phyloP scores from a whole-genome alignment of 805 yeast species.

The Teunomyces tritomae region DNA sequence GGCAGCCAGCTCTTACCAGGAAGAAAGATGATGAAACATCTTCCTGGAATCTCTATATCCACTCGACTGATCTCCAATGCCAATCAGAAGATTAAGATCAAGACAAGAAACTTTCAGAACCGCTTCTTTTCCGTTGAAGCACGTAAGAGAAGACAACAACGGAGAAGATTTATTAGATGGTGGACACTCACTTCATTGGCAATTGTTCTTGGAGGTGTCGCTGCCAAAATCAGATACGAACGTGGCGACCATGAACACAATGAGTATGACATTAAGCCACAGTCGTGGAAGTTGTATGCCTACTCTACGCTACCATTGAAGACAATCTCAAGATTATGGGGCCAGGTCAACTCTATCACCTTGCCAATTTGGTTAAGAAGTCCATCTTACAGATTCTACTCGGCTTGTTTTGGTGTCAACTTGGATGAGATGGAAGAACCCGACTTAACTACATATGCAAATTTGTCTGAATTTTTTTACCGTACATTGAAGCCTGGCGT shows the following conservation, averaged over 20 bases:
- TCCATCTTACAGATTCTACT: constrained; percentile 77
- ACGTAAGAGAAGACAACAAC: constrained; percentile 35
- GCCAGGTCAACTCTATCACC: constrained; percentile 76
- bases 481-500: constrained; percentile 74
- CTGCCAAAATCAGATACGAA: constrained; percentile 43
- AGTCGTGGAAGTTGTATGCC: constrained; percentile 86
- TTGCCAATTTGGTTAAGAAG: constrained; percentile 86
- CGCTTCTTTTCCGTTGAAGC: constrained; percentile 45
- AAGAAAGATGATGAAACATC: constrained; percentile 11
- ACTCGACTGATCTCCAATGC: constrained; percentile 35
- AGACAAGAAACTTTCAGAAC: constrained; percentile 36
- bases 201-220: constrained; percentile 53
- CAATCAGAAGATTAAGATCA: constrained; percentile 32
- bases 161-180: constrained; percentile 45
- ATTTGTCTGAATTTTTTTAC: constrained; percentile 89
- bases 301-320: constrained; percentile 89
- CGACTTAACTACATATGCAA: constrained; percentile 68
- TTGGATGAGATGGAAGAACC: constrained; percentile 85
- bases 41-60: constrained; percentile 22
- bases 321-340: constrained; percentile 93
- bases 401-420: constrained; percentile 81
- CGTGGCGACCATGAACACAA: constrained; percentile 28
- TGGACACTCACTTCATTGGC: constrained; percentile 56
- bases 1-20: constrained; percentile 20
- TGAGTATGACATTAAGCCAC: constrained; percentile 53